phyloP scores from a whole-genome alignment of 2,329 filamentous ascomycete species.

The Cercospora beticola region DNA sequence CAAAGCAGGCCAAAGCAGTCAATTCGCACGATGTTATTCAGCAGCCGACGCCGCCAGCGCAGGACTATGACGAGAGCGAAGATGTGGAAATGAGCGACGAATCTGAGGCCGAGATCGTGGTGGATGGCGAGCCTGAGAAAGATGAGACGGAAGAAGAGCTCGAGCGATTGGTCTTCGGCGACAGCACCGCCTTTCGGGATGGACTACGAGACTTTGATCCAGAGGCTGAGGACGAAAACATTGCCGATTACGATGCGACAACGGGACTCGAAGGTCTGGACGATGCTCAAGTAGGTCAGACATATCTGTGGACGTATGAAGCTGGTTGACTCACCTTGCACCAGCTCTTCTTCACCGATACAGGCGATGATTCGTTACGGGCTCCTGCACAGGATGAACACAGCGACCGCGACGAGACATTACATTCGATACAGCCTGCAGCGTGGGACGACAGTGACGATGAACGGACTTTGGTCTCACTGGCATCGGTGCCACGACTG shows the following conservation, averaged over 20 bases:
- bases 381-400: slow-evolving; percentile 45
- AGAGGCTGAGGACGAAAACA: slow-evolving; percentile 47
- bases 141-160: slow-evolving; percentile 37
- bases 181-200: slow-evolving; percentile 76
- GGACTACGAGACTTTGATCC: slow-evolving; percentile 62
- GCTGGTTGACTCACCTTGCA: slow-evolving; percentile 22
- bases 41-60: slow-evolving; percentile 26
- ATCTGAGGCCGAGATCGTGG: slow-evolving; percentile 34
- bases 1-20: slow-evolving; percentile 14
- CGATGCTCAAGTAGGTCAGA: slow-evolving; percentile 64
- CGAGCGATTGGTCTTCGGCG: slow-evolving; percentile 84
- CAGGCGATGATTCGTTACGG: slow-evolving; percentile 50
- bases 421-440: slow-evolving; percentile 48
- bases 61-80: slow-evolving; percentile 22
- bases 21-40: slow-evolving; percentile 19
- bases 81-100: slow-evolving; percentile 28
- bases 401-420: slow-evolving; percentile 41
- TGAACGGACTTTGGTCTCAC: slow-evolving; percentile 78
- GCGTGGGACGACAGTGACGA: slow-evolving; percentile 97
- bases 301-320: neutral
- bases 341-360: slow-evolving; percentile 78
- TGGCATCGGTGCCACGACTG: slow-evolving; percentile 71
- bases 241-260: slow-evolving; percentile 41
- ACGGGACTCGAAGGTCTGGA: slow-evolving; percentile 61
- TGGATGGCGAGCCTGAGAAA: slow-evolving; percentile 33